Conservation (phyloP, 768 basidiomycete genomes). For the Leccinum broughii region DNA sequence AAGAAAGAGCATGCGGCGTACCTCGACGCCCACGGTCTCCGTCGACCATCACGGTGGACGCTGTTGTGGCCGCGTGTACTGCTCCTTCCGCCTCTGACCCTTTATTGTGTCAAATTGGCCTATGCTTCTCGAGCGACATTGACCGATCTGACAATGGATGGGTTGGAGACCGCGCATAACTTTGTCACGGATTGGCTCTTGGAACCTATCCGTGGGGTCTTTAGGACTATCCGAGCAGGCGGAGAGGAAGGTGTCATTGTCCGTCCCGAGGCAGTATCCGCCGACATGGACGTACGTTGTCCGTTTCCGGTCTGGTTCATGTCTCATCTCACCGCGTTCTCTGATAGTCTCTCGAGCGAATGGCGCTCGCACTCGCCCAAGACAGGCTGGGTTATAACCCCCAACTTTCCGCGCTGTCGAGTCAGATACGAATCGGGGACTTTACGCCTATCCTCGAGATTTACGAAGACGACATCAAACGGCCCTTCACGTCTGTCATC, state of each 20-base stretch:
- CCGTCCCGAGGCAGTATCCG: slow-evolving; percentile 75
- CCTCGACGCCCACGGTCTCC: slow-evolving; percentile 42
- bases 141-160: slow-evolving; percentile 54
- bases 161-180: slow-evolving; percentile 62
- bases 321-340: not conserved
- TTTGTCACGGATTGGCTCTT: slow-evolving; percentile 85
- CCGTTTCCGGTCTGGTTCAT: not conserved
- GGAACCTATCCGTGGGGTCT: slow-evolving; percentile 79
- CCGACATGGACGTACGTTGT: slow-evolving; percentile 74
- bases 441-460: slow-evolving; percentile 82
- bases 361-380: slow-evolving; percentile 81
- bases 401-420: slow-evolving; percentile 66
- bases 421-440: slow-evolving; percentile 74
- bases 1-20: slow-evolving; percentile 31
- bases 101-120: slow-evolving; percentile 49
- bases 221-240: slow-evolving; percentile 81
- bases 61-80: slow-evolving; percentile 83
- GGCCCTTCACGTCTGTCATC: slow-evolving; percentile 79
- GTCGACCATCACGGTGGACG: slow-evolving; percentile 66
- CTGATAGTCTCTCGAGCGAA: slow-evolving; percentile 84
- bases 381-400: slow-evolving; percentile 72
- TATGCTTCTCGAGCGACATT: slow-evolving; percentile 65
- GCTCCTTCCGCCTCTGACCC: slow-evolving; percentile 66
- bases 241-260: slow-evolving; percentile 77
- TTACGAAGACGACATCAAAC: slow-evolving; percentile 91